Percentiles rank a stretch among this genome's conserved stretches.
Evolutionary conservation across 176 grass and related monocot species (phyloP).

Genomic region (Eleusine coracana): DNA sequence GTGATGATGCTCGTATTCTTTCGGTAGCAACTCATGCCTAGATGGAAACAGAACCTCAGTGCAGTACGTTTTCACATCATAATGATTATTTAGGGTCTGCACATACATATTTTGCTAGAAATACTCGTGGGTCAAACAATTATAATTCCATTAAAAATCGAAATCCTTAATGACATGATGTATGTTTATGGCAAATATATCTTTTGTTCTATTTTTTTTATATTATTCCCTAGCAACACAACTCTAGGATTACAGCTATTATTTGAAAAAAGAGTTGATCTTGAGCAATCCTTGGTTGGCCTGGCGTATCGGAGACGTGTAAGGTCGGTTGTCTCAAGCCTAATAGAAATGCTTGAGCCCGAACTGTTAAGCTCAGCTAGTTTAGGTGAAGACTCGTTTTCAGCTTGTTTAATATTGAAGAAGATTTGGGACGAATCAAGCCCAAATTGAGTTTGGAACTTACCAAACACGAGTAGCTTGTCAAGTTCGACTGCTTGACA

Average conservation of each 20-base stretch:
- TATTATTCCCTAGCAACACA: background rate
- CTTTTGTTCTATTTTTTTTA: no score
- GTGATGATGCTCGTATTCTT: background rate
- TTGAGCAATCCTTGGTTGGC: background rate
- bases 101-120: conserved; percentile 8
- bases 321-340: background rate
- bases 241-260: background rate
- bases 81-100: background rate
- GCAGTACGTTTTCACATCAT: background rate
- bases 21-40: conserved; percentile 2
- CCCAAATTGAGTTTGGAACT: background rate
- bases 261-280: background rate
- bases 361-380: background rate
- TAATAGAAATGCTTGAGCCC: background rate
- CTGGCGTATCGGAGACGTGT: background rate
- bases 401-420: background rate
- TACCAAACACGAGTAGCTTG: background rate
- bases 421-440: background rate
- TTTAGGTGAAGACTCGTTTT: background rate
- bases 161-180: background rate
- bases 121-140: background rate
- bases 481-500: background rate
- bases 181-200: background rate
- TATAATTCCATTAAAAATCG: background rate
- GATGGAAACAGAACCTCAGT: background rate